Evolutionary conservation across 176 grass and related monocot species (phyloP), one percentile per base, ranked within the genome.

Genomic region (Ampelocalamus luodianensis): DNA sequence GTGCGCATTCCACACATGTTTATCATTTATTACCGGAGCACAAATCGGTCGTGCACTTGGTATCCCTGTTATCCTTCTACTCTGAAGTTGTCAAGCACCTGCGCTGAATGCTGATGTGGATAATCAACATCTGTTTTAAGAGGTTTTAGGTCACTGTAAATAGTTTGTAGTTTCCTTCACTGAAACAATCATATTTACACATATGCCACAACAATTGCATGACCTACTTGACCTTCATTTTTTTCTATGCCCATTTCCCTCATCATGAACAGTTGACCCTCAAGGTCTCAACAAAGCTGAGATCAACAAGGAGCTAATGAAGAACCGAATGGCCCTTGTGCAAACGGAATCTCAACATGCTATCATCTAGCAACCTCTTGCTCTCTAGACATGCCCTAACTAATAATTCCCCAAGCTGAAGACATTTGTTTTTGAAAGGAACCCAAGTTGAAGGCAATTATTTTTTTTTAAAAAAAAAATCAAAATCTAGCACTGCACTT

Each of bases 201-300:
- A 13, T 12, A 13, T 12, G 48, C 46, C 8, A 74, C 24, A 49
- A 16, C 11, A 74, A 51, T 1, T 74, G 8, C 13, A 74, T 32
- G 5, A 37, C 12, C 27, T 38, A 66, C 9, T 66, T 66, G 64
- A 15, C 14, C 10, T 34, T 73, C 0, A 7, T 71, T 70, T 70
- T 17, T 68, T 44, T 44, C 42, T 44, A 62, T 27, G n/a, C n/a
- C 37, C 55, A 78, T 27, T 78, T 9, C 38, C 59, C 55, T 78
- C 42, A 78, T 78, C 75, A 43, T 78, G 14, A 61, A 78, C 22
- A 78, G 22, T 78, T 27, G 26, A 43, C 13, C 59, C 40, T 46
- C 39, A 65, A 77, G 32, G 32, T 65, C 43, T 22, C 42, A 43
- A 79, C 29, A 79, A 49, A 43, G 17, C 40, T 3, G 12, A 77